Evolutionary conservation across 805 yeast genomes (phyloP), one percentile per base, ranked within the genome.

Genomic region (Barnettozyma botsteinii): DNA sequence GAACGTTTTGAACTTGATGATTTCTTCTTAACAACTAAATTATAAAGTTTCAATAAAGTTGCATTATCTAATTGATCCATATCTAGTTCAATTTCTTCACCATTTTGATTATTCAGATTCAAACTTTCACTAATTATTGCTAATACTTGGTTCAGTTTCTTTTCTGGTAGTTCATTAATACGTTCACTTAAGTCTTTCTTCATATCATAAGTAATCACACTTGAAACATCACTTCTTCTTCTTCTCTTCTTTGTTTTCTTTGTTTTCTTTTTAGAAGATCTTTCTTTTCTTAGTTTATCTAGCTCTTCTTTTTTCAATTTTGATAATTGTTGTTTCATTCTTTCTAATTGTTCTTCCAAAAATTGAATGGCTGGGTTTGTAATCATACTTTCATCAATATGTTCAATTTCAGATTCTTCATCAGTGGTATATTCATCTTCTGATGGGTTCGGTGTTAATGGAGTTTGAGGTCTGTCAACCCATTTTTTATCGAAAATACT

Each of bases 71-170:
- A 72, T 62, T 83, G 83, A 59, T 93, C 97, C 80, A 93, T 84
- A 62, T 93, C 98, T 45, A 93, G 73, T 68, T 93, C 98, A 46
- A 93, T 93, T 67, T 93, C 98, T 42, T 91, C 98, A 53, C 87
- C 91, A 43, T 71, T 74, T 52, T 58, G 63, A 50, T 56, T 68
- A 52, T 61, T 72, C 51, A 74, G 69, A 45, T 76, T 84, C 73
- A 81, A 69, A 38, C 80, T 72, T 60, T 85, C 93, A 56, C 83
- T 83, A 50, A 93, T 87, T 47, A 93, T 87, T 37, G 83, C 77
- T 46, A 91, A 73, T 25, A 88, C 95, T 44, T 84, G 82, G 51
- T 81, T 85, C 52, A 91, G 67, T 65, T 85, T 86, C 61, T 81
- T 78, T 49, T 88, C 94, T 32, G 87, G 75, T 47, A 80, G 65